These are phyloP conservation scores for Skeletonema tropicum DNA, from an alignment of 108 stramenopile genomes.

Conservation along the genomic window DNA sequence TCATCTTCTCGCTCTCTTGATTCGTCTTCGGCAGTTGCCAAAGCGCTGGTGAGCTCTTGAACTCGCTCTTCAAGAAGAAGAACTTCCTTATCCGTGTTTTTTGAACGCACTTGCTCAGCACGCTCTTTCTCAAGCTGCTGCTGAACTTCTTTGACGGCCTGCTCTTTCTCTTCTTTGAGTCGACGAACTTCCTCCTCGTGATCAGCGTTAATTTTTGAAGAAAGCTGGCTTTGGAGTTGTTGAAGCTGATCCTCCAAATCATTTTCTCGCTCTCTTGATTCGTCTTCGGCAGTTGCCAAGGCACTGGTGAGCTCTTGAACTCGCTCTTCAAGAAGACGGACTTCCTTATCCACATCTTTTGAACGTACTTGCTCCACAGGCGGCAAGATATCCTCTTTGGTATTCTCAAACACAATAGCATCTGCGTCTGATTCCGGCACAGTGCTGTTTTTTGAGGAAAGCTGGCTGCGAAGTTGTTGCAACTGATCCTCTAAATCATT, in stretches of 20 bases:
- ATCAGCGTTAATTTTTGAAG: neutral
- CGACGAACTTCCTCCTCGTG: neutral
- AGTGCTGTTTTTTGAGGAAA: neutral
- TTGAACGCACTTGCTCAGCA: neutral
- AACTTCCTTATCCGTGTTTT: neutral
- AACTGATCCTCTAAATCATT: conserved; percentile 1
- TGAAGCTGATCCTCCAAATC: conserved; percentile 4
- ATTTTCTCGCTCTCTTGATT: conserved; percentile 5
- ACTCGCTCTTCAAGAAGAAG: neutral
- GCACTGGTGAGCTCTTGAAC: neutral
- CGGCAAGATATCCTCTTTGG: neutral
- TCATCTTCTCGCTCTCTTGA: conserved; percentile 8
- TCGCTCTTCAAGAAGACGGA: neutral
- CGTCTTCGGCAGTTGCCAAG: conserved; percentile 1
- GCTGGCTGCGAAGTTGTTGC: conserved; percentile 4
- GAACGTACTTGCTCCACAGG: neutral
- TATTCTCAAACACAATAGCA: neutral
- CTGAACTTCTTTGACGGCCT: neutral
- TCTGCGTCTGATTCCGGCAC: neutral
- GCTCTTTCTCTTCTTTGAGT: conserved; percentile 1
- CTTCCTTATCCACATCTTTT: neutral
- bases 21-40: conserved; percentile 4
- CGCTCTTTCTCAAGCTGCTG: neutral
- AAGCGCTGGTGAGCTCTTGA: neutral
- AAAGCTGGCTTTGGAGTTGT: conserved; percentile 2